Base-by-base conservation (phyloP, 192 early-diverging fungal species). In the Rhizophlyctis rosea region DNA sequence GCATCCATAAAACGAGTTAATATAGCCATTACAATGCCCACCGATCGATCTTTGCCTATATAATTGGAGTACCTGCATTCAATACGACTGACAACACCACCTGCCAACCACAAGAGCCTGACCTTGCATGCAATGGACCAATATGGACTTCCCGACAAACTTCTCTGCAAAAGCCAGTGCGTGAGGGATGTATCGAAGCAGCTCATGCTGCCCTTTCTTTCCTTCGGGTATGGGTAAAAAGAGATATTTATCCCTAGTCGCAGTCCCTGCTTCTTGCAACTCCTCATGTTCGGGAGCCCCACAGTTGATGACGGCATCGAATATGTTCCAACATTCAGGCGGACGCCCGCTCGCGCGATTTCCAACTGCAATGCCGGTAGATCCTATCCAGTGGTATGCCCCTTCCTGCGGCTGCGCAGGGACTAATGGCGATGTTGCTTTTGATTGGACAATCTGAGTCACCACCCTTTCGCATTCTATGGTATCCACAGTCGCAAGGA, bases 271-370 rank as follows among this genome's bases (percentile, higher is more conserved):
- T 64, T 33, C 0, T 55, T 58, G 30, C 39, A 69, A 69, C 4
- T 69, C 51, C 4, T 57, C 52, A 52, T 83, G 80, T 51, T 84
- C 76, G 7, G 75, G 73, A 13, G 82, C 72, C 1, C 87, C 87
- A 69, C 93, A 95, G 54, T 92, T 90, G 48, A 95, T 79, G 4
- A 93, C 78, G n/a, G 81, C 77, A 62, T 92, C 90, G 72, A 90
- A 94, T n/a, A 36, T 11, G 2, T 64, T n/a, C 81, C 81, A 89
- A 62, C 87, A 87, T 21, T 58, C 50, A 23, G 84, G 79, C 23
- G 65, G 65, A 16, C 57, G 47, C 56, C 56, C 65, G 34, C 56
- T 59, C 81, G 81, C 30, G 50, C 65, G 34, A 81, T 88, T 68
- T 59, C 90, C 88, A 35, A 90, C 80, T 2, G 88, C 85, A 44